phyloP scores from a whole-genome alignment of 169 alveolate genomes.

The Cardiosporidium cionae region DNA sequence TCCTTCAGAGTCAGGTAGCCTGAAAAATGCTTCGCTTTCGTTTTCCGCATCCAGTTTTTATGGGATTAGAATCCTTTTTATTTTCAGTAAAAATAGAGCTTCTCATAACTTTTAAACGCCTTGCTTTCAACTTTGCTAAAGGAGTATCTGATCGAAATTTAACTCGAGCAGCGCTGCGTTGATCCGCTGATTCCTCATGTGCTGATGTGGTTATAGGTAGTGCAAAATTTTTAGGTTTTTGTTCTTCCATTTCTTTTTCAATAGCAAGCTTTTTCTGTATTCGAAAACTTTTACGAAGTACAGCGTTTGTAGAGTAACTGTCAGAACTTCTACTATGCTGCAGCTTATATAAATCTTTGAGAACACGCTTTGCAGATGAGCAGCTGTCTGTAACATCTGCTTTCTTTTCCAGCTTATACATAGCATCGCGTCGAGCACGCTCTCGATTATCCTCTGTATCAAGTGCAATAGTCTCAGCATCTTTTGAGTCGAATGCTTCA shows the following conservation, averaged over 20 bases:
- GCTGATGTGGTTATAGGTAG: neutral
- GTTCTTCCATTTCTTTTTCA: neutral
- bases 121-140: too few relatives aligned
- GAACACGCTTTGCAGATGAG: too few relatives aligned
- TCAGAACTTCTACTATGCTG: neutral
- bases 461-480: neutral
- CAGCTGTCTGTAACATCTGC: neutral
- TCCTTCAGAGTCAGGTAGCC: too few relatives aligned
- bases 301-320: neutral
- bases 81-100: neutral
- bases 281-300: neutral
- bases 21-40: too few relatives aligned
- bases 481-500: slow-evolving; percentile 15
- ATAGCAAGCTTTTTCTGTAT: neutral
- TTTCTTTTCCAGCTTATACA: neutral
- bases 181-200: neutral
- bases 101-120: neutral
- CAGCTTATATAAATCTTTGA: neutral
- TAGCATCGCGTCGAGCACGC: neutral
- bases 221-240: neutral
- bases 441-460: too few relatives aligned
- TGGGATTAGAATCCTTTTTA: too few relatives aligned
- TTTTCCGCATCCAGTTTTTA: too few relatives aligned
- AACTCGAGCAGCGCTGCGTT: neutral
- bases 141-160: too few relatives aligned